These are phyloP conservation scores for Brassica carinata DNA, from an alignment of 345 rosid genomes.

Conservation along the genomic window DNA sequence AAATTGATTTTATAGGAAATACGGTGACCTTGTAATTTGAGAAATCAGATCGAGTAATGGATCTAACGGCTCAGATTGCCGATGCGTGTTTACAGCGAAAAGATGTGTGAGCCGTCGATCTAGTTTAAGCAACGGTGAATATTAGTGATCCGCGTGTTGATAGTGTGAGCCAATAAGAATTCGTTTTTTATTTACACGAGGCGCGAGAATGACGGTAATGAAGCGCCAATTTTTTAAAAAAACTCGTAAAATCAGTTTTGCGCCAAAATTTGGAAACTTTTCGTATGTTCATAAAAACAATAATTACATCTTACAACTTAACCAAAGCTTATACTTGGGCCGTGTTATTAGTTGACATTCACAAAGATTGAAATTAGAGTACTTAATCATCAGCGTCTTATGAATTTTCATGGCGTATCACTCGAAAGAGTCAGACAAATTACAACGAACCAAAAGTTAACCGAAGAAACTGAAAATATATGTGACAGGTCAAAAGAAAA, in stretches of 20 bases:
- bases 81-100: slow-evolving; percentile 7
- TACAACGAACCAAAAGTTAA: no score
- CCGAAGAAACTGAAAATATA: no score
- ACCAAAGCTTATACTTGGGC: neutral
- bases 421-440: no score
- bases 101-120: slow-evolving; percentile 14
- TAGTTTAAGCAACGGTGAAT: neutral
- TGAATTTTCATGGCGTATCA: no score
- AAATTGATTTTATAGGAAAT: slow-evolving; percentile 17
- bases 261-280: neutral
- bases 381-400: no score
- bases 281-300: no score
- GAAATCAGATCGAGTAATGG: neutral
- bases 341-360: no score
- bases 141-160: neutral
- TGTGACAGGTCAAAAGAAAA: no score
- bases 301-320: no score
- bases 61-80: slow-evolving; percentile 31
- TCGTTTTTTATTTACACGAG: neutral
- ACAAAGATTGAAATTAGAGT: no score
- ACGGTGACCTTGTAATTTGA: neutral
- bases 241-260: neutral
- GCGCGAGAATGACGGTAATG: neutral
- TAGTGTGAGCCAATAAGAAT: slow-evolving; percentile 6
- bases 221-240: slow-evolving; percentile 18